Percentiles rank a stretch among this genome's conserved stretches.
phyloP scores from a whole-genome alignment of 805 yeast species.

The Candida tammaniensis region DNA sequence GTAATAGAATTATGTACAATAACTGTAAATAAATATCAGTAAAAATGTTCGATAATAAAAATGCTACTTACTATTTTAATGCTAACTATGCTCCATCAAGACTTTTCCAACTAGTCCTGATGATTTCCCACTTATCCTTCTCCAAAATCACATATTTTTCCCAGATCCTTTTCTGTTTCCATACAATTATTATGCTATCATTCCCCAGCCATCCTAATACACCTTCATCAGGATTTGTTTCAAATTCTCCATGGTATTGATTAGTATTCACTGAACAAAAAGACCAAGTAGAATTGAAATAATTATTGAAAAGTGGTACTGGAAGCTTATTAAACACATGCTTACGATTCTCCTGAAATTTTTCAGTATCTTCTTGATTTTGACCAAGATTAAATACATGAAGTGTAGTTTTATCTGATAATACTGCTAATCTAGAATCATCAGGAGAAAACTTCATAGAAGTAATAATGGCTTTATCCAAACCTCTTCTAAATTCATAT shows the following conservation, averaged over 20 bases:
- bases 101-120: conserved; percentile 25
- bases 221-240: conserved; percentile 26
- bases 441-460: conserved; percentile 82
- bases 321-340: conserved; percentile 68
- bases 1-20: neutral
- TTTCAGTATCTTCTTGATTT: conserved; percentile 3
- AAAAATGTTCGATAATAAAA: neutral
- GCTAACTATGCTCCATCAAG: conserved; percentile 15
- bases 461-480: conserved; percentile 78
- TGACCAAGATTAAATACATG: conserved; percentile 67
- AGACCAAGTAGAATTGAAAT: conserved; percentile 85
- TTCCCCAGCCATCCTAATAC: conserved; percentile 73
- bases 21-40: neutral
- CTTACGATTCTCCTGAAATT: conserved; percentile 44
- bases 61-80: no score
- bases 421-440: conserved; percentile 73
- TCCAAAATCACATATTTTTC: conserved; percentile 78
- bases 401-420: conserved; percentile 85
- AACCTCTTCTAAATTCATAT: conserved; percentile 86
- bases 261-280: conserved; percentile 68
- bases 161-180: conserved; percentile 77
- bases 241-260: conserved; percentile 29
- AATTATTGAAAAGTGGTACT: conserved; percentile 51
- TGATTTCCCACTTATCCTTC: conserved; percentile 19
- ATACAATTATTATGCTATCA: conserved; percentile 67